Conservation (phyloP, 805 yeast genomes). For the Clavispora fructus region DNA sequence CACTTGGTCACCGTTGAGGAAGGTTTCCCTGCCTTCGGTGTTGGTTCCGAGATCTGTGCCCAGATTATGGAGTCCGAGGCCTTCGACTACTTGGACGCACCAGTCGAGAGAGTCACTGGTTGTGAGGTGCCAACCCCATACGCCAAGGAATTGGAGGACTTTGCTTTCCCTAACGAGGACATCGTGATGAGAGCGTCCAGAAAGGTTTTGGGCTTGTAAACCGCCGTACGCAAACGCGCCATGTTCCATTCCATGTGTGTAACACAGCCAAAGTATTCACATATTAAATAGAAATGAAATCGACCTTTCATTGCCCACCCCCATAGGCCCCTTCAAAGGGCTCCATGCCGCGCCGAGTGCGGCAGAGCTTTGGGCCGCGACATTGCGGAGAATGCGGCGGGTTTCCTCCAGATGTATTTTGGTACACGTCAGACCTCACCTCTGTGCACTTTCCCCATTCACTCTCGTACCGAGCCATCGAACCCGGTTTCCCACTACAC, state of each 20-base stretch:
- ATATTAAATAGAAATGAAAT: not conserved
- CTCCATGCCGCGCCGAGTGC: not conserved
- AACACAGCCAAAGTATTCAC: not conserved
- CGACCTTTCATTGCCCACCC: not conserved
- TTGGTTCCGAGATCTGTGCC: slow-evolving; percentile 96
- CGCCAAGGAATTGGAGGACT: slow-evolving; percentile 91
- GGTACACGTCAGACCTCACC: not conserved
- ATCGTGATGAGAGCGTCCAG: slow-evolving; percentile 82
- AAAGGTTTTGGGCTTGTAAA: slow-evolving; percentile 67
- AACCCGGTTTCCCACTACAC: no score
- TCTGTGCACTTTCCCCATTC: not conserved
- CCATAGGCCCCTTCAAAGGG: no score
- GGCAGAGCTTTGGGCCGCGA: no score
- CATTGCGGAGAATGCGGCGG: not conserved
- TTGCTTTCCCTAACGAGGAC: slow-evolving; percentile 97
- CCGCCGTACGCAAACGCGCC: not conserved
- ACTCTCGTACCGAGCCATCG: not conserved
- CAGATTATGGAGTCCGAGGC: slow-evolving; percentile 98
- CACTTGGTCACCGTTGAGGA: slow-evolving; percentile 95
- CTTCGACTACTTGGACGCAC: slow-evolving; percentile 96
- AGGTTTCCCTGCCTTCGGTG: slow-evolving; percentile 97
- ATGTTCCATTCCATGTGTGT: not conserved
- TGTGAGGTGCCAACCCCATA: slow-evolving; percentile 99
- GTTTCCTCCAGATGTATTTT: not conserved
- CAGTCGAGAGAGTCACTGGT: slow-evolving; percentile 97